phyloP scores from a whole-genome alignment of 2,329 filamentous ascomycete genomes.

The Ophiostoma piceae region DNA sequence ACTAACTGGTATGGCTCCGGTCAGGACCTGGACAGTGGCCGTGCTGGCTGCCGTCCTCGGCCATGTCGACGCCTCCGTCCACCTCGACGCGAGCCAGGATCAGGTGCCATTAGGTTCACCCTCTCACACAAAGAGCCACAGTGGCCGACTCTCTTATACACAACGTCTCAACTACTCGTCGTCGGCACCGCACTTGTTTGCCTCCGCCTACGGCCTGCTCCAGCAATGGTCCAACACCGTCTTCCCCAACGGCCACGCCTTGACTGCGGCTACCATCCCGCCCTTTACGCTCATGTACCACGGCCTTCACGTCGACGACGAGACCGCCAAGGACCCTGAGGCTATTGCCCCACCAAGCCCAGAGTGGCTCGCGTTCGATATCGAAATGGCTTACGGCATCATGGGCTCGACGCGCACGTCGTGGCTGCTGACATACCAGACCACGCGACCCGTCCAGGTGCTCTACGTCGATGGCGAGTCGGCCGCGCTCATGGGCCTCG shows the following conservation, averaged over 20 bases:
- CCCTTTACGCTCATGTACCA: slow-evolving; percentile 47
- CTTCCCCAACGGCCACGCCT: slow-evolving; percentile 46
- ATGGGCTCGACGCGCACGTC: slow-evolving; percentile 43
- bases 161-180: slow-evolving; percentile 44
- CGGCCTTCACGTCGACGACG: slow-evolving; percentile 33
- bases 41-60: background rate
- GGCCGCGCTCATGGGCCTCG: slow-evolving; percentile 43
- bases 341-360: slow-evolving; percentile 40
- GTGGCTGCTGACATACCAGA: slow-evolving; percentile 46
- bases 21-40: background rate
- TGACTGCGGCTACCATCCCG: slow-evolving; percentile 43
- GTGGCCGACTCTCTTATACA: background rate
- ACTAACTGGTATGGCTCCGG: background rate
- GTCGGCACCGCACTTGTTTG: slow-evolving; percentile 44
- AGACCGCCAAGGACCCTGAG: slow-evolving; percentile 29
- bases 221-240: slow-evolving; percentile 49
- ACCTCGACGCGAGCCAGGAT: background rate
- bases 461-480: slow-evolving; percentile 50
- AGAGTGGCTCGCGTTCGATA: slow-evolving; percentile 50
- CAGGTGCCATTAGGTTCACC: background rate
- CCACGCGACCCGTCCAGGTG: slow-evolving; percentile 38
- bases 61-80: slow-evolving; percentile 16
- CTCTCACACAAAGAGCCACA: background rate
- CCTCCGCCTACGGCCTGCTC: slow-evolving; percentile 42
- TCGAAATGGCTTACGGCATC: slow-evolving; percentile 51